These are phyloP conservation scores for Starmerella etchellsii DNA, from an alignment of 805 yeast genomes.

Conservation along the genomic window DNA sequence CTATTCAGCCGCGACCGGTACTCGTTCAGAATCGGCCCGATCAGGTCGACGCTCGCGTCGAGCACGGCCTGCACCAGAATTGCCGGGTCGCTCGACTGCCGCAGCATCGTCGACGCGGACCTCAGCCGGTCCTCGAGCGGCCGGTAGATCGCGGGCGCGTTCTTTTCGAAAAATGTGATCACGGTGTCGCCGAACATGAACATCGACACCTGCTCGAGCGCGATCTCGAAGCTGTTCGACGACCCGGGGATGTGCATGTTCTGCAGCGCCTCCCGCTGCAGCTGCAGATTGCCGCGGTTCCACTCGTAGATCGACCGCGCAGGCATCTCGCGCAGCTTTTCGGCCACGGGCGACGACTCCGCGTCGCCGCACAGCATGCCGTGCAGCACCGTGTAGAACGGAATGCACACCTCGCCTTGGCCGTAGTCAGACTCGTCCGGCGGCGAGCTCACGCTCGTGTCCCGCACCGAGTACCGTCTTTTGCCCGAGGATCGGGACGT, in stretches of 20 bases:
- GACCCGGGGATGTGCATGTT: constrained; percentile 15
- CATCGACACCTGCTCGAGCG: constrained; percentile 44
- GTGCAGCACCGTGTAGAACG: constrained; percentile 9
- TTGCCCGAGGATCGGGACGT: no score
- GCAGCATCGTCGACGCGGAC: constrained; percentile 35
- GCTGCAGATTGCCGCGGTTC: constrained; percentile 15
- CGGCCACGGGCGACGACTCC: constrained; percentile 9
- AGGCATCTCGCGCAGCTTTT: constrained; percentile 4
- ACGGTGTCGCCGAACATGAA: constrained; percentile 37
- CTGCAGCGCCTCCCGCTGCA: constrained; percentile 11
- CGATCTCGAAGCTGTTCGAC: constrained; percentile 31
- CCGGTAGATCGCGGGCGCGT: constrained; percentile 40
- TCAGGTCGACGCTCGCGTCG: constrained; percentile 42
- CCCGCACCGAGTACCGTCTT: no score
- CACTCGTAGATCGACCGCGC: constrained; percentile 20
- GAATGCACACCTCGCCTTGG: constrained; percentile 5
- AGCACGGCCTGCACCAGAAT: constrained; percentile 41
- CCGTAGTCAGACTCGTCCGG: not conserved
- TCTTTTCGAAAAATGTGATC: constrained; percentile 44
- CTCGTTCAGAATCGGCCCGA: constrained; percentile 42
- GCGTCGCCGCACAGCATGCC: constrained; percentile 12
- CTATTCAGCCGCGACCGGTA: constrained; percentile 38
- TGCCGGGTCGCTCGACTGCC: constrained; percentile 41
- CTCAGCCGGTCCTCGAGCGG: constrained; percentile 40
- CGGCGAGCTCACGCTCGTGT: no score